Percentiles rank a stretch among this genome's conserved stretches.
phyloP scores from a whole-genome alignment of 352 stramenopile species.

The Hyaloperonospora arabidopsidis region DNA sequence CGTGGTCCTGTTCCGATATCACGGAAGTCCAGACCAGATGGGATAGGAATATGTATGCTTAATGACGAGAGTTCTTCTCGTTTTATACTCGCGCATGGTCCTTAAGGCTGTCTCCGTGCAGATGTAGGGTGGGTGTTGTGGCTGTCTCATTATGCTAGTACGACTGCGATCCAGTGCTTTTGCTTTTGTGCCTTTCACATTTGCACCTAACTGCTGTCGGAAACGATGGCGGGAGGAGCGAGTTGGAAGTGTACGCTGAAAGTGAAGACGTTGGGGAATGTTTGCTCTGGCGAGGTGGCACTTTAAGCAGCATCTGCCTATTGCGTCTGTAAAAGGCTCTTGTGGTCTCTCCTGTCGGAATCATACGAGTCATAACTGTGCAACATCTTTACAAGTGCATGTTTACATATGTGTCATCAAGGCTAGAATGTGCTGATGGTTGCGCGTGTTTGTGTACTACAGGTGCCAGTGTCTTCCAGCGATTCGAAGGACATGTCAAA shows the following conservation, averaged over 20 bases:
- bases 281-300: constrained; percentile 25
- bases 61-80: constrained; percentile 74
- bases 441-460: constrained; percentile 1
- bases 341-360: constrained; percentile 72
- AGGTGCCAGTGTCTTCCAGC: constrained; percentile 26
- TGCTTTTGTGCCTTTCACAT: constrained; percentile 11
- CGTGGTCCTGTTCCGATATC: constrained; percentile 39
- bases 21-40: constrained; percentile 76
- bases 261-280: constrained; percentile 17
- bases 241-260: constrained; percentile 4
- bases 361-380: constrained; percentile 91
- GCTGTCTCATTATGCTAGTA: constrained; percentile 18
- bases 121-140: constrained; percentile 41
- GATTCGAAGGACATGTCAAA: constrained; percentile 38
- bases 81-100: constrained; percentile 74
- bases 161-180: constrained; percentile 25
- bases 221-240: constrained; percentile 22
- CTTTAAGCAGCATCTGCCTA: constrained; percentile 24
- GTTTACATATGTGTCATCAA: too few species aligned
- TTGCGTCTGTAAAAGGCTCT: constrained; percentile 59
- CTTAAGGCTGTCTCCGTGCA: constrained; percentile 88
- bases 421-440: constrained; percentile 17
- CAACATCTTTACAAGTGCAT: constrained; percentile 57
- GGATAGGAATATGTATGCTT: constrained; percentile 75
- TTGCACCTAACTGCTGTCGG: constrained; percentile 26